Base-by-base conservation (phyloP, 345 rosid species). In the Populus ilicifolia region DNA sequence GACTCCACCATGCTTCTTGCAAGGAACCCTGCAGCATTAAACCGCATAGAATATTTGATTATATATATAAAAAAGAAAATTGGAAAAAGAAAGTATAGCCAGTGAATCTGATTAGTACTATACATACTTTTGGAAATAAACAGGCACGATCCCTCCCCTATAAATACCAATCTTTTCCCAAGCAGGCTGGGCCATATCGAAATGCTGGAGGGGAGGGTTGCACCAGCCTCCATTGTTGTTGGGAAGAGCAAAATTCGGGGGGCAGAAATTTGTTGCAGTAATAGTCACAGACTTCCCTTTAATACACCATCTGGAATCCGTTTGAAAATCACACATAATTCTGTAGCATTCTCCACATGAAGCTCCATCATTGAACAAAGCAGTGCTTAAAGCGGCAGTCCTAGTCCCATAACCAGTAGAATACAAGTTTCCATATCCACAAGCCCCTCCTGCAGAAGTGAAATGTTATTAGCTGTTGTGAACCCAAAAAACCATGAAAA, bases 151-250 rank as follows among this genome's bases (percentile, higher is more conserved):
- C 6, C 99, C 99, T 3, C 97, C 98, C 29, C 85, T 73, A 66
- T 93, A 93, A 61, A 91, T 89, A 2, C 93, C 99, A 43, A 95
- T 95, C 84, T 90, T 88, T 84, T 90, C 87, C 98, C 97, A 93
- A 61, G 94, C 97, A 1, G 99, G 98, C 80, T 93, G 91, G 5
- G 98, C 95, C 97, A 95, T 93, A 65, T 95, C 99, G 39, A 95
- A 95, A 75, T 95, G 99, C 80, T 91, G 88, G 56, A 89, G 98
- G 27, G 99, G 99, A 69, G 96, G 92, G 73, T 95, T 95, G 87
- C 99, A 95, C 99, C 99, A 95, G 46, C 99, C 99, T 14, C 99
- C 99, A n/a, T 83, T 23, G 80, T 91, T 78, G 80, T 80, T 93
- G 1, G 98, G 89, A 5, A 83, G 87, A 43, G 93, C 97, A 39